A percentile compares a stretch with the other conserved stretches of the same genome.
Evolutionary conservation across 2,329 filamentous ascomycete genomes (phyloP).

Genomic region (Pseudogymnoascus sp.): DNA sequence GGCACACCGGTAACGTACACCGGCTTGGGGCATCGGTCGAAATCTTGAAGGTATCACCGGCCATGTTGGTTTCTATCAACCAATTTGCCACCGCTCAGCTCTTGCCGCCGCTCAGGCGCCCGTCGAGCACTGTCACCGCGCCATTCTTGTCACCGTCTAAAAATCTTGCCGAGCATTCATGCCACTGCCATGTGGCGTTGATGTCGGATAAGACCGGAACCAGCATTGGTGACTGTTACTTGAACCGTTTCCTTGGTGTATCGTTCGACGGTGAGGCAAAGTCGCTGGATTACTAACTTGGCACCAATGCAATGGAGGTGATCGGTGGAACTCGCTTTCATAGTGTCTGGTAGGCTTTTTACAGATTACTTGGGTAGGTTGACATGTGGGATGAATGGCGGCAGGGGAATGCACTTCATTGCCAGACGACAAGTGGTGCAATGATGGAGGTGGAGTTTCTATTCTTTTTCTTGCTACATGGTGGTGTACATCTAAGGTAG

Average conservation of each 20-base stretch:
- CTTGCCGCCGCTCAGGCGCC: neutral
- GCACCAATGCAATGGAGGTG: too few relatives aligned
- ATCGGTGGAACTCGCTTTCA: too few relatives aligned
- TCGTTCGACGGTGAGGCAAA: too few relatives aligned
- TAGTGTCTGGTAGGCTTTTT: too few relatives aligned
- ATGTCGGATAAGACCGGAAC: neutral
- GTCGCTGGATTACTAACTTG: too few relatives aligned
- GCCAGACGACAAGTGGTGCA: neutral
- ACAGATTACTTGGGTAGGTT: too few relatives aligned
- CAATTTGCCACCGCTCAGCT: neutral
- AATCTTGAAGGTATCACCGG: too few relatives aligned
- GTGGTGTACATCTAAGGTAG: conserved; percentile 3
- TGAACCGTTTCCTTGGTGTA: too few relatives aligned
- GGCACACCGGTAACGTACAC: too few relatives aligned
- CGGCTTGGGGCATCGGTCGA: too few relatives aligned
- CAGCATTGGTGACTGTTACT: too few relatives aligned
- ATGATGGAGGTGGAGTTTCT: neutral
- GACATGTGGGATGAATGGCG: too few relatives aligned
- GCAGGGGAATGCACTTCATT: neutral
- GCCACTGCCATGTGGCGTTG: neutral
- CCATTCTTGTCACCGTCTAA: neutral
- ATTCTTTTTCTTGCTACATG: conserved; percentile 4
- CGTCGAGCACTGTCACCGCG: neutral
- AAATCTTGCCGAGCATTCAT: neutral
- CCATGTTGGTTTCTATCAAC: neutral